These are phyloP conservation scores for Datisca glomerata DNA, from an alignment of 306 rosid genomes.

Conservation along the genomic window DNA sequence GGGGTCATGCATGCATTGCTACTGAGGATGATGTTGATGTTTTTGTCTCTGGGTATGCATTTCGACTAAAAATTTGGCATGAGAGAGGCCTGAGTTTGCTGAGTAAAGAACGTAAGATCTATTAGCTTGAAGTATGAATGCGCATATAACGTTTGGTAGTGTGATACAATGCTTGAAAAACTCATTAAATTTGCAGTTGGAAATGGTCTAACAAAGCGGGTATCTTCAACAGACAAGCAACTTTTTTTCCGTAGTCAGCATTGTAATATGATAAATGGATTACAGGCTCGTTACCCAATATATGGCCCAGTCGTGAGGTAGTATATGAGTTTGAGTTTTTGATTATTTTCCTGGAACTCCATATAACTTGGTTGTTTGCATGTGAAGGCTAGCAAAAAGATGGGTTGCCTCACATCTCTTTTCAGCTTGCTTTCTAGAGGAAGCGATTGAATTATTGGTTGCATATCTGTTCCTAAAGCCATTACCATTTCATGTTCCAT, in stretches of 20 bases:
- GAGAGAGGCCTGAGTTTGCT: slow-evolving; percentile 85
- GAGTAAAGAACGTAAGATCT: slow-evolving; percentile 44
- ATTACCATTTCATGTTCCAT: slow-evolving; percentile 65
- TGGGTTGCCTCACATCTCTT: slow-evolving; percentile 92
- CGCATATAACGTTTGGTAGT: no score
- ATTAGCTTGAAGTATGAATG: no score
- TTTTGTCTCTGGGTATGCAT: slow-evolving; percentile 75
- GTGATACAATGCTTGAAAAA: no score
- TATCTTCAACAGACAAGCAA: slow-evolving; percentile 47
- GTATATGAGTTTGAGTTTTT: slow-evolving; percentile 12
- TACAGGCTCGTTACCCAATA: slow-evolving; percentile 59
- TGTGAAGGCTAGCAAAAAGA: slow-evolving; percentile 85
- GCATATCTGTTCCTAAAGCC: slow-evolving; percentile 74
- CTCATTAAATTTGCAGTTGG: slow-evolving; percentile 43
- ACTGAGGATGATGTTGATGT: slow-evolving; percentile 71
- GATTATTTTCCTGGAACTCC: slow-evolving; percentile 15
- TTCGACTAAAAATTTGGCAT: slow-evolving; percentile 84
- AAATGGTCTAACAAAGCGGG: slow-evolving; percentile 38
- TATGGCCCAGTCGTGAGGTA: slow-evolving; percentile 84
- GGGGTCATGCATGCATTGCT: slow-evolving; percentile 72
- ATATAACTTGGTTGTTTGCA: slow-evolving; percentile 9
- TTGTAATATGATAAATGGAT: slow-evolving; percentile 82
- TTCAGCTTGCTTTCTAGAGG: slow-evolving; percentile 85
- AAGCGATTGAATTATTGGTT: slow-evolving; percentile 80
- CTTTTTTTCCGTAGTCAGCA: slow-evolving; percentile 72